A percentile compares a stretch with the other conserved stretches of the same genome.
Evolutionary conservation across 1,139 yeast species (phyloP).

Genomic region (Yarrowia galli): DNA sequence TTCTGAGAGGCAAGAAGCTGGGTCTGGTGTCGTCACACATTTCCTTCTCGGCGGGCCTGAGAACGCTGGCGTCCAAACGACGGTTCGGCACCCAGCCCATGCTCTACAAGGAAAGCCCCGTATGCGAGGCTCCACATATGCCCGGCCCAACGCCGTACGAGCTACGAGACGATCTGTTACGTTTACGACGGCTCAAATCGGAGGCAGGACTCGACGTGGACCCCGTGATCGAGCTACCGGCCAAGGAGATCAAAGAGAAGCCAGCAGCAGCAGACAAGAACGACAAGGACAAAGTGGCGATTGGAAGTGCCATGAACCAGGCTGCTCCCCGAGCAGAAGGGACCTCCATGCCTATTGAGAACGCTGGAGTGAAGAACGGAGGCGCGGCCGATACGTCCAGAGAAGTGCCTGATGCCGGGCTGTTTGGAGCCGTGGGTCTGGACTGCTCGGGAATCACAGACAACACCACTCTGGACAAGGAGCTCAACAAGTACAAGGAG

Average conservation of each 20-base stretch:
- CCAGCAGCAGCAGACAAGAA: neutral
- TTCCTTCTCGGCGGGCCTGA: slow-evolving; percentile 26
- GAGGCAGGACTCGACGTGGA: slow-evolving; percentile 33
- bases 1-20: slow-evolving; percentile 21
- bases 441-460: slow-evolving; percentile 16
- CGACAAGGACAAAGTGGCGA: slow-evolving; percentile 29
- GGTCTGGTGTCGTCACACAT: slow-evolving; percentile 21
- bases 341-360: slow-evolving; percentile 31
- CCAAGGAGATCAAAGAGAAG: slow-evolving; percentile 3
- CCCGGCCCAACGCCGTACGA: slow-evolving; percentile 8
- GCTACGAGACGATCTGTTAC: slow-evolving; percentile 19
- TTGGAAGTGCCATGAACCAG: slow-evolving; percentile 17
- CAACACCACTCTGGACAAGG: slow-evolving; percentile 14
- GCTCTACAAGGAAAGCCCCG: slow-evolving; percentile 18
- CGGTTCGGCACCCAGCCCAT: slow-evolving; percentile 29
- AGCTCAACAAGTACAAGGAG: slow-evolving; percentile 28
- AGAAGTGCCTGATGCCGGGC: neutral
- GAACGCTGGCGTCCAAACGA: slow-evolving; percentile 30
- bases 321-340: slow-evolving; percentile 21
- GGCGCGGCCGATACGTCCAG: neutral
- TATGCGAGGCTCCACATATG: slow-evolving; percentile 24
- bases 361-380: neutral
- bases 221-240: slow-evolving; percentile 34
- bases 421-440: slow-evolving; percentile 25
- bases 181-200: slow-evolving; percentile 14